A percentile compares a stretch with the other conserved stretches of the same genome.
These are phyloP conservation scores for Phialemonium atrogriseum DNA, from an alignment of 2,329 filamentous ascomycete species.

Conservation along the genomic window DNA sequence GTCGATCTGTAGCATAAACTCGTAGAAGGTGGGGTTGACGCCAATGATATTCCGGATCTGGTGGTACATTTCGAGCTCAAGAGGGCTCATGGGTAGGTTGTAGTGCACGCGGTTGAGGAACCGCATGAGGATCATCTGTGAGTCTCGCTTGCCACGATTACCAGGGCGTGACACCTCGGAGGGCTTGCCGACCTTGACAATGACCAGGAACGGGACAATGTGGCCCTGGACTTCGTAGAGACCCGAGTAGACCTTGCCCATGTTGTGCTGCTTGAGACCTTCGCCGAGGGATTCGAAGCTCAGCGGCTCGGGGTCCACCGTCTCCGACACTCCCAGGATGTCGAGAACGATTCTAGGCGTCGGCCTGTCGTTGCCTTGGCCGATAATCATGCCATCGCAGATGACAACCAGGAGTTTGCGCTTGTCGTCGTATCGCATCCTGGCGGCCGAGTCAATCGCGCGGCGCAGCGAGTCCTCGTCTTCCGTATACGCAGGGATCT, in stretches of 20 bases:
- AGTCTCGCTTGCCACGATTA: conserved; percentile 98
- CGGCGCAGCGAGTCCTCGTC: conserved; percentile 95
- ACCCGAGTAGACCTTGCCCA: conserved; percentile 97
- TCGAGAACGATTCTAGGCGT: conserved; percentile 95
- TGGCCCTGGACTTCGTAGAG: conserved; percentile 96
- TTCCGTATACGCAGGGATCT: conserved; percentile 96
- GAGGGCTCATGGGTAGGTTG: conserved; percentile 88
- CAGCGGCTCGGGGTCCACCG: conserved; percentile 87
- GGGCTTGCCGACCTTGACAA: conserved; percentile 97
- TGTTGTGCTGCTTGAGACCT: conserved; percentile 96
- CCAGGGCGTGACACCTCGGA: conserved; percentile 91
- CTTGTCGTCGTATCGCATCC: conserved; percentile 97
- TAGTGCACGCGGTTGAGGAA: conserved; percentile 99
- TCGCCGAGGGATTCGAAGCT: conserved; percentile 96
- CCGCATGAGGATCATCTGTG: conserved; percentile 96
- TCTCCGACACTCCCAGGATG: conserved; percentile 90
- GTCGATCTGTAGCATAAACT: conserved; percentile 93
- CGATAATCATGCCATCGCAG: conserved; percentile 99
- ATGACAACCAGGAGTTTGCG: conserved; percentile 88
- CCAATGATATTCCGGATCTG: conserved; percentile 98
- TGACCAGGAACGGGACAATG: conserved; percentile 93
- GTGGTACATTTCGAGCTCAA: conserved; percentile 97
- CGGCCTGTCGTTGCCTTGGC: conserved; percentile 92
- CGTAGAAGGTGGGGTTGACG: conserved; percentile 97
- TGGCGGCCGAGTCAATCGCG: conserved; percentile 90